Percentiles rank a stretch among this genome's conserved stretches.
phyloP scores from a whole-genome alignment of 176 grass and related monocot genomes.

The Ensete glaucum region DNA sequence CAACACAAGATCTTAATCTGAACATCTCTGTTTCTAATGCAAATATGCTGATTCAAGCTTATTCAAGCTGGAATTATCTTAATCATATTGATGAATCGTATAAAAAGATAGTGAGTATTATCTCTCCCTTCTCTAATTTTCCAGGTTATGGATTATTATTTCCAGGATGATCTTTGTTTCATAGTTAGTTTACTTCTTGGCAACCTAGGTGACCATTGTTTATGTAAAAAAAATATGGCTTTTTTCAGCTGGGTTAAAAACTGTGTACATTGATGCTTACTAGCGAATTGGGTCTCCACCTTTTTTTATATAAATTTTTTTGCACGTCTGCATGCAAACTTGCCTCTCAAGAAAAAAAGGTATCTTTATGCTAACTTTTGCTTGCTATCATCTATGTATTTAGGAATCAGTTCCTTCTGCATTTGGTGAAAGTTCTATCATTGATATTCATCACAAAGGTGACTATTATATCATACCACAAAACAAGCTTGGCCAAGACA shows the following conservation, averaged over 20 bases:
- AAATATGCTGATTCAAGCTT: slow-evolving; percentile 97
- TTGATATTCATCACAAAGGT: slow-evolving; percentile 78
- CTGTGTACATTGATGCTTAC: no score
- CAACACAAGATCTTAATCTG: slow-evolving; percentile 74
- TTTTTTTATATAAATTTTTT: no score
- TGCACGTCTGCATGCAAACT: no score
- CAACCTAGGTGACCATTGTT: no score
- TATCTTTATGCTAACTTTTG: neutral
- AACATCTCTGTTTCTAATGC: slow-evolving; percentile 82
- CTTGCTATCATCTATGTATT: slow-evolving; percentile 19
- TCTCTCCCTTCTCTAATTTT: neutral
- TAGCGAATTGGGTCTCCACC: no score
- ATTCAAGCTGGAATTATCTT: slow-evolving; percentile 95
- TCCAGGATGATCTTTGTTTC: no score
- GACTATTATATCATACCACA: slow-evolving; percentile 77
- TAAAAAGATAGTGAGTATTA: slow-evolving; percentile 45
- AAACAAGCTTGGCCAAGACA: slow-evolving; percentile 90
- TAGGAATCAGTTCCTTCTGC: slow-evolving; percentile 55
- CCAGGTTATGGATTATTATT: neutral
- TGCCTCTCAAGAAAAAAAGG: no score
- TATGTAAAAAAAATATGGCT: no score
- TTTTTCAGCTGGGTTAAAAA: no score
- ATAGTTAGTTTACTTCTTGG: no score
- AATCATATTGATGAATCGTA: slow-evolving; percentile 70
- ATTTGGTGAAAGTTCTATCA: slow-evolving; percentile 37